Base-by-base conservation (phyloP, 78 protist genomes). In the Dictyostelium purpureum region DNA sequence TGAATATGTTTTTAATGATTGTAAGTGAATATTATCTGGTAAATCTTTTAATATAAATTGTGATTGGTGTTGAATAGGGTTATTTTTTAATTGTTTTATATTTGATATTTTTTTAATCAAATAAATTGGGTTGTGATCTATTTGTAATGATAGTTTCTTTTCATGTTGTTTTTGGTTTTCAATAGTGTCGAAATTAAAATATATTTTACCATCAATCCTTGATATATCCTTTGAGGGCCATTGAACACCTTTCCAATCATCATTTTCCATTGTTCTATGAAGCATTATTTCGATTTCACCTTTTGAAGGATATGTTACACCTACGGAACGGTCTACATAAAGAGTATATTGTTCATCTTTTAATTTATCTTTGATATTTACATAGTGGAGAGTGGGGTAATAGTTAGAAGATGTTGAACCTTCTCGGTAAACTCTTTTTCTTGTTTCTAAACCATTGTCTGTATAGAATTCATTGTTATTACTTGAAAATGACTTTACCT, bases 241-340 rank as follows among this genome's bases (percentile, higher is more conserved):
- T 2, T 6, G 11, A 2, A 79, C 21, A 66, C 94, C 94, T 12
- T 57, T 61, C 18, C 66, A 4, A 77, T 89, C 94, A 42, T 89
- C 94, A 12, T 77, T 78, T 1, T 19, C 7, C 1, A 61, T 16
- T 2, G 31, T 89, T 26, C 94, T n/a, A 66, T 89, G 94, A 43
- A 89, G 24, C 94, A 89, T 89, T 33, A 79, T 66, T 16, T 89
- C 94, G 1, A 89, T 12, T 2, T 57, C 65, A 54, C 88, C 52
- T 7, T 2, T 11, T 9, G 47, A 3, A 7, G 49, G 6, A 10
- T 19, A 61, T 10, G 33, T 51, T 6, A 24, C 33, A 9, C 88
- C 87, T 18, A 51, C 69, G 45, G 66, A 28, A 45, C 77, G 52
- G 7, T 79, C 88, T 12, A 45, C 31, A 54, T 47, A 83, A 19